Evolutionary conservation across 805 yeast genomes (phyloP).

Genomic region (Candida sithepensis): DNA sequence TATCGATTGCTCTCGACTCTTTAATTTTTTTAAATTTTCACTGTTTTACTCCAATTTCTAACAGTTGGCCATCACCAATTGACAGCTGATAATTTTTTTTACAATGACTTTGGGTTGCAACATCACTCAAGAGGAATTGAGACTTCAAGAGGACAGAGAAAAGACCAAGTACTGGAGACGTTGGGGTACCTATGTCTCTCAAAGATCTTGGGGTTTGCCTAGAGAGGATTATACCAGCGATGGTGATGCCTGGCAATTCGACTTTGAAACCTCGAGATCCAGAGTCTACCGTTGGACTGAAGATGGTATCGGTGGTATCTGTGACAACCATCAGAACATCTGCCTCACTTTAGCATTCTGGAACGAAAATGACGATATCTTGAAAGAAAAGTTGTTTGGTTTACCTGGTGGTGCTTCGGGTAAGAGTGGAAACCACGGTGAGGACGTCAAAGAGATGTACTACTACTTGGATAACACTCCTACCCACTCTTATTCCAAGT

Average conservation of each 20-base stretch:
- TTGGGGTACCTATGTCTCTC: conserved; percentile 91
- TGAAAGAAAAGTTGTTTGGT: conserved; percentile 86
- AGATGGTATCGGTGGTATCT: conserved; percentile 88
- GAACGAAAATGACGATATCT: conserved; percentile 83
- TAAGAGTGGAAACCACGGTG: conserved; percentile 82
- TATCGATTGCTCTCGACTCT: too few species aligned
- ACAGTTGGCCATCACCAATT: not conserved
- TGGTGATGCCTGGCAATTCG: conserved; percentile 92
- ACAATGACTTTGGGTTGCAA: conserved; percentile 20
- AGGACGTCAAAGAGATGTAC: conserved; percentile 84
- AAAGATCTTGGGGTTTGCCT: conserved; percentile 84
- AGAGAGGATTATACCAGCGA: conserved; percentile 82
- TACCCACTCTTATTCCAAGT: conserved; percentile 88
- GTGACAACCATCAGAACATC: conserved; percentile 75
- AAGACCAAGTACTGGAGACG: conserved; percentile 64
- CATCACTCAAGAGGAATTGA: conserved; percentile 33
- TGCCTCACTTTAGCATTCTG: conserved; percentile 82
- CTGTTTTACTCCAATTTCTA: too few species aligned
- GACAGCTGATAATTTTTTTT: not conserved
- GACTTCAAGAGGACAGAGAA: conserved; percentile 38
- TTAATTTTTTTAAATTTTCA: too few species aligned
- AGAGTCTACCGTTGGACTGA: conserved; percentile 94
- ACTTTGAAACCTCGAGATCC: conserved; percentile 78
- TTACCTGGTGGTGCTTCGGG: conserved; percentile 73
- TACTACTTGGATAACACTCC: conserved; percentile 91